These are phyloP conservation scores for Mariannaea sp. DNA, from an alignment of 2,329 filamentous ascomycete genomes.

Conservation along the genomic window DNA sequence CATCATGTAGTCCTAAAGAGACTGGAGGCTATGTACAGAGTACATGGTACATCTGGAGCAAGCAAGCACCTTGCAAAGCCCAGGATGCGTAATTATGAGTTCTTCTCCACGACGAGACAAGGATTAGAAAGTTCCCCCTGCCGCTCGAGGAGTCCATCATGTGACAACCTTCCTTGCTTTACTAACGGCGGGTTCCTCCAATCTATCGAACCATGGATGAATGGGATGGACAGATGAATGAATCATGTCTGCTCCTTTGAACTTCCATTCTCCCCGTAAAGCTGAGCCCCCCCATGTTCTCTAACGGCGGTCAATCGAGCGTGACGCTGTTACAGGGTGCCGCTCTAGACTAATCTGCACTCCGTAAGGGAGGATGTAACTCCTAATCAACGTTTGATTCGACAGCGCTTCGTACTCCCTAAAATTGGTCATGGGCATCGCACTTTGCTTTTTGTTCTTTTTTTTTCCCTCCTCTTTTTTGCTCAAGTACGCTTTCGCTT, in stretches of 20 bases:
- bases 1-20: too few relatives aligned
- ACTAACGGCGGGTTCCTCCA: not conserved
- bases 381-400: too few relatives aligned
- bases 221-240: too few relatives aligned
- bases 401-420: too few relatives aligned
- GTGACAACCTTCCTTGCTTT: not conserved
- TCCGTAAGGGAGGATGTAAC: not conserved
- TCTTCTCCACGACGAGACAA: not conserved
- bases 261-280: conserved; percentile 3
- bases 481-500: conserved; percentile 11
- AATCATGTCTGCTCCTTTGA: conserved; percentile 7
- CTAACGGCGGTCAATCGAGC: not conserved
- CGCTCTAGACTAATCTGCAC: not conserved
- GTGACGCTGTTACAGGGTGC: conserved; percentile 7
- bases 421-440: too few relatives aligned
- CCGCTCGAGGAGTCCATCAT: conserved; percentile 4
- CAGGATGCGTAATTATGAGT: too few relatives aligned
- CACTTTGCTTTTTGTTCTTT: conserved; percentile 28
- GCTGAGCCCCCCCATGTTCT: not conserved
- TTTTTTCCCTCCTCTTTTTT: too few relatives aligned
- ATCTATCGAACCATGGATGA: not conserved
- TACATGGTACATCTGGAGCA: too few relatives aligned
- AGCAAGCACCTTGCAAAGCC: too few relatives aligned
- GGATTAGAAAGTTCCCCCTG: not conserved
- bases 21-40: too few relatives aligned